phyloP scores from a whole-genome alignment of 73 alveolate species.

The Paramecium primaurelia region DNA sequence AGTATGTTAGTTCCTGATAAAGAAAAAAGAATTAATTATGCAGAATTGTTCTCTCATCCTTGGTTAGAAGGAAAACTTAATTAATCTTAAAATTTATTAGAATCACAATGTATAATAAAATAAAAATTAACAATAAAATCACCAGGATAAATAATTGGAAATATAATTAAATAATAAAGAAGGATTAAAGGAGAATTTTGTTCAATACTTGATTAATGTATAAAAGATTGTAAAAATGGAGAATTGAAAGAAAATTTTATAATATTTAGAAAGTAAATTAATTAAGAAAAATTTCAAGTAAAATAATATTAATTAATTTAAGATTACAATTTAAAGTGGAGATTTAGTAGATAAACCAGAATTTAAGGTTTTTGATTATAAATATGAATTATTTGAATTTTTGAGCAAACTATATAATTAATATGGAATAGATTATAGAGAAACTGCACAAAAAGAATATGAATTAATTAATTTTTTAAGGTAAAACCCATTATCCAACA shows the following conservation, averaged over 20 bases:
- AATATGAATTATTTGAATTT: not conserved
- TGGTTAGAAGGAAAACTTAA: not conserved
- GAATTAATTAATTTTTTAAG: not conserved
- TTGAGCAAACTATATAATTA: not conserved
- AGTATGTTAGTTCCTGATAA: constrained; percentile 19
- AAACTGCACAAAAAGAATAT: not conserved
- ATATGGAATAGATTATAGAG: not conserved
- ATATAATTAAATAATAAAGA: not conserved
- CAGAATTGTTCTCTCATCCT: constrained; percentile 20
- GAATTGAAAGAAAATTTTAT: not conserved
- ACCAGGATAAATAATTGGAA: not conserved
- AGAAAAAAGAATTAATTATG: constrained; percentile 36
- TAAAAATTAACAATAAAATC: not conserved
- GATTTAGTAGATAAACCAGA: not conserved
- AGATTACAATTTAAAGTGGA: not conserved
- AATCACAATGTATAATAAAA: not conserved
- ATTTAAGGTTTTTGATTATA: not conserved
- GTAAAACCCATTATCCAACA: not conserved
- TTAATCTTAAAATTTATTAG: not conserved
- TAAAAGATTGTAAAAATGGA: not conserved
- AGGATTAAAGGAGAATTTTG: not conserved
- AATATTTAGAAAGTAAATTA: not conserved
- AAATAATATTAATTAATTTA: not conserved
- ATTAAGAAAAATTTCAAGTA: not conserved
- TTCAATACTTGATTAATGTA: not conserved